These are phyloP conservation scores for Lactuca sativa DNA, from an alignment of 129 eudicot genomes.

Conservation along the genomic window DNA sequence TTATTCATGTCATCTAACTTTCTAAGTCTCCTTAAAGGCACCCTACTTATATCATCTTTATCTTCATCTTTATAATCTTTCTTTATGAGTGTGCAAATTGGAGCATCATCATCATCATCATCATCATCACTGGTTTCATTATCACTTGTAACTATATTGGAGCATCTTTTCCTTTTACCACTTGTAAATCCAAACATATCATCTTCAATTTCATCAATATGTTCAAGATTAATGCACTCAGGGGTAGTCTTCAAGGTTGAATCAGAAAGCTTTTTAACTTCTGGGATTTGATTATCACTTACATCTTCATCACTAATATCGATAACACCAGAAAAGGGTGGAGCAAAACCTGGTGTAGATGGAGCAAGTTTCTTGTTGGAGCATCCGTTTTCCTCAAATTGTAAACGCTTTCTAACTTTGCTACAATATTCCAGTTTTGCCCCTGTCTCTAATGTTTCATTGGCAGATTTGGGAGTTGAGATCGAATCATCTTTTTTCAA, in stretches of 20 bases:
- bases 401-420: slow-evolving; percentile 39
- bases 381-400: slow-evolving; percentile 37
- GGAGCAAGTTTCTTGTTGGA: slow-evolving; percentile 46
- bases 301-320: slow-evolving; percentile 48
- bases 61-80: slow-evolving; percentile 15
- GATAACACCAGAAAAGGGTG: slow-evolving; percentile 32
- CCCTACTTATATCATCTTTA: slow-evolving; percentile 12
- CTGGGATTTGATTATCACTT: slow-evolving; percentile 8
- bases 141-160: slow-evolving; percentile 26
- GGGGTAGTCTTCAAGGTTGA: slow-evolving; percentile 10
- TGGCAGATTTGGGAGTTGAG: not conserved
- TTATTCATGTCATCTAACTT: slow-evolving; percentile 24
- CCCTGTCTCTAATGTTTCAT: not conserved
- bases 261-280: slow-evolving; percentile 1
- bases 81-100: slow-evolving; percentile 37
- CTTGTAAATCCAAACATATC: slow-evolving; percentile 15
- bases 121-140: slow-evolving; percentile 47
- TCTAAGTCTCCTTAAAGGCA: slow-evolving; percentile 35
- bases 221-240: slow-evolving; percentile 7
- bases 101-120: slow-evolving; percentile 57
- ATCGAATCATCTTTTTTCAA: not conserved
- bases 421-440: not conserved
- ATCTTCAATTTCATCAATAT: slow-evolving; percentile 32
- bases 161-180: slow-evolving; percentile 18
- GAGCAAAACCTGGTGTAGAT: slow-evolving; percentile 53